These are phyloP conservation scores for Fusarium sp. DNA, from an alignment of 2,329 filamentous ascomycete species.

Conservation along the genomic window DNA sequence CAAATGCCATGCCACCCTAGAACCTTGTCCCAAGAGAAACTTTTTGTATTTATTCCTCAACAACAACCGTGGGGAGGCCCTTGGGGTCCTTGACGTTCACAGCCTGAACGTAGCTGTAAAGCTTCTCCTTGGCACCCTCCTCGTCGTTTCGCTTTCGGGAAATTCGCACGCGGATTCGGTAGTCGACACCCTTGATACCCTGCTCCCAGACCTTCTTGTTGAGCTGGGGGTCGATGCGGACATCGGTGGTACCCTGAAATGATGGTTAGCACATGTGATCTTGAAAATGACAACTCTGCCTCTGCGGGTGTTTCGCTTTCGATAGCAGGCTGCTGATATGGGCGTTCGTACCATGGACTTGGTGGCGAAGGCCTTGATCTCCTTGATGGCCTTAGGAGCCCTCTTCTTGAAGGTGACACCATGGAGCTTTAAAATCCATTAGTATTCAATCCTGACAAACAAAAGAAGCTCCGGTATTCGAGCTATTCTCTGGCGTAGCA, in stretches of 20 bases:
- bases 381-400: slow-evolving; percentile 98
- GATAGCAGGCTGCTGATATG: slow-evolving; percentile 11
- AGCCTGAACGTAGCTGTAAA: slow-evolving; percentile 99
- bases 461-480: slow-evolving; percentile 19
- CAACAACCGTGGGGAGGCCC: slow-evolving; percentile 92
- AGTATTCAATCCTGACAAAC: slow-evolving; percentile 25
- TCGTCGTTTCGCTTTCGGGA: slow-evolving; percentile 99
- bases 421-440: slow-evolving; percentile 75
- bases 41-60: slow-evolving; percentile 72
- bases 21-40: slow-evolving; percentile 55
- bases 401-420: slow-evolving; percentile 99
- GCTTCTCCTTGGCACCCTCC: slow-evolving; percentile 99
- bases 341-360: slow-evolving; percentile 88
- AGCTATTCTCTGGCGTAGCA: slow-evolving; percentile 21
- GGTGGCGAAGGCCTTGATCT: slow-evolving; percentile 94
- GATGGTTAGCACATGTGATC: slow-evolving; percentile 33
- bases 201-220: slow-evolving; percentile 99
- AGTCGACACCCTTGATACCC: slow-evolving; percentile 98
- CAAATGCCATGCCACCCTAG: slow-evolving; percentile 59
- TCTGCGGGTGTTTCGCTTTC: slow-evolving; percentile 23
- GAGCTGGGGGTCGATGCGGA: slow-evolving; percentile 97
- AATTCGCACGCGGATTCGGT: slow-evolving; percentile 97
- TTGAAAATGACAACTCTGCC: slow-evolving; percentile 13
- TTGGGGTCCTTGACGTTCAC: slow-evolving; percentile 99
- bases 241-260: slow-evolving; percentile 88